These are phyloP conservation scores for Podospora fimiseda DNA, from an alignment of 495 filamentous ascomycete genomes.

Conservation along the genomic window DNA sequence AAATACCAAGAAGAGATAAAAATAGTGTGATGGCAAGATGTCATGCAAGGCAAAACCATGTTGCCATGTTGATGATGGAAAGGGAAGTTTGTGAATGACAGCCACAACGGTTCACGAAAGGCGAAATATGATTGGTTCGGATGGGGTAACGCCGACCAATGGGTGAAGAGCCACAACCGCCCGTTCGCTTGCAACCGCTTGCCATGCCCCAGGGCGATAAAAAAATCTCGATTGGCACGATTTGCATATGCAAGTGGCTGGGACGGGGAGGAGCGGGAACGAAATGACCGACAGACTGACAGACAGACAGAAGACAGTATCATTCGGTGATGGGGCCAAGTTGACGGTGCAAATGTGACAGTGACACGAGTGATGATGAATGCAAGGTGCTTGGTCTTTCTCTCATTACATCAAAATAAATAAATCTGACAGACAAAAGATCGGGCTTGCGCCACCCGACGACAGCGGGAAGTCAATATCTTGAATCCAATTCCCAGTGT, in stretches of 20 bases:
- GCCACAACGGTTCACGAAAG: background rate
- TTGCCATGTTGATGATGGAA: background rate
- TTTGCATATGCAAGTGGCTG: background rate
- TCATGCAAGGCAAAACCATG: too few species aligned
- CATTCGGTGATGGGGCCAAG: too few species aligned
- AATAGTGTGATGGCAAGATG: too few species aligned
- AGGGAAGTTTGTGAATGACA: too few species aligned
- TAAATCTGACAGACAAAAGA: background rate
- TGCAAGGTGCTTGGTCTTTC: too few species aligned
- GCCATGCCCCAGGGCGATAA: background rate
- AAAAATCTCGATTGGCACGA: background rate
- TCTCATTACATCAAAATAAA: too few species aligned
- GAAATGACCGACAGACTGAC: too few species aligned
- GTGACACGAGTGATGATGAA: too few species aligned
- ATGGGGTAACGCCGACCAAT: too few species aligned
- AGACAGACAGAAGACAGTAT: background rate
- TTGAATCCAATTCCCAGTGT: background rate
- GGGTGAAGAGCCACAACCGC: background rate
- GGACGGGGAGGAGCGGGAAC: background rate
- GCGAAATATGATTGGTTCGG: background rate
- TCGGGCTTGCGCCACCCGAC: constrained; percentile 1
- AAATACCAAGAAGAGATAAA: too few species aligned
- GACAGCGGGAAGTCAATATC: constrained; percentile 1
- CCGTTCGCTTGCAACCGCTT: background rate
- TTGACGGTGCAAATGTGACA: too few species aligned